Evolutionary conservation across 345 rosid genomes (phyloP), one percentile per base, ranked within the genome.

Genomic region (Syzygium aromaticum): DNA sequence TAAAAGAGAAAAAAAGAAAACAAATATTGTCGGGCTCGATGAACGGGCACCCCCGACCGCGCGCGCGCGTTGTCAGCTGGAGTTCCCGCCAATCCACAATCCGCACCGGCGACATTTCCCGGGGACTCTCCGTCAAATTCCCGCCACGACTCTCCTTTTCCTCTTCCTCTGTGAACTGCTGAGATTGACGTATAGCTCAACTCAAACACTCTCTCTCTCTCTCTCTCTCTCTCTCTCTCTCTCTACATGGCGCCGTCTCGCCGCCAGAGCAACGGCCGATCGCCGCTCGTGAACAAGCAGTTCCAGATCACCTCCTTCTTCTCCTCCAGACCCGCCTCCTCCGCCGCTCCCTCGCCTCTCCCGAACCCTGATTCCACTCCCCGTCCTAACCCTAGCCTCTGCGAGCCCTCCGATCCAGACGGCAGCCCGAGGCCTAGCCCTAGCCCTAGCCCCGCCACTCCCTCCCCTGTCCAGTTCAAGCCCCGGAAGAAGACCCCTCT

Each of bases 221-320:
- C 82, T 61, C 56, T 43, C 54, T 27, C 84, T 28, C 52, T 33
- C 21, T 52, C 61, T 86, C 51, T 51, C 54, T 52, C 85, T 22
- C 38, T 22, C 46, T 30, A 51, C 54, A 95, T 96, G 99, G 95
- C 96, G n/a, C 90, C 98, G 67, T 87, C 95, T 85, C 95, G 96
- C 85, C 96, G 96, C 56, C 96, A 87, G 52, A 92, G 87, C 91
- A 95, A 90, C 53, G 99, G 98, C 67, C 91, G 99, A 88, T 98
- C 99, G 59, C 98, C 99, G 67, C 90, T 96, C 87, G 99, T 95
- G 19, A 97, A 95, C 89, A 97, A 93, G 84, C 99, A 95, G 87
- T 93, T 96, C 77, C 98, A 97, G 90, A 97, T 96, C 91, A 97
- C 99, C 17, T 64, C 97, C 61, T 98, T 96, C 96, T 98, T 98